phyloP scores from a whole-genome alignment of 1,139 yeast species.

The Barnettozyma hawaiiensis region DNA sequence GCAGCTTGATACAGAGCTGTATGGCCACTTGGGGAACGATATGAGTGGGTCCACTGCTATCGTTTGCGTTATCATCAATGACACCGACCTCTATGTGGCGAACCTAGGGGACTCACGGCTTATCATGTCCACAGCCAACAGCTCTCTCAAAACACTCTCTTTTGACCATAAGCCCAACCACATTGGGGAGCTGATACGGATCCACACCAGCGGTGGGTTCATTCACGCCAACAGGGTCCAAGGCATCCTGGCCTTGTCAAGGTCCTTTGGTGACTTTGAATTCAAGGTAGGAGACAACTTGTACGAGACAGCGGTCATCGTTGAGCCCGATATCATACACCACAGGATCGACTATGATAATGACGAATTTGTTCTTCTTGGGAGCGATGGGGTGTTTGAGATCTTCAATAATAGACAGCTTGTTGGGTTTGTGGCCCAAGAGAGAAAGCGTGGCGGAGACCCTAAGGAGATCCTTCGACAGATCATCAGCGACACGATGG shows the following conservation, averaged over 20 bases:
- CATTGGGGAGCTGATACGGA: conserved; percentile 69
- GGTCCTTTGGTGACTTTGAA: conserved; percentile 75
- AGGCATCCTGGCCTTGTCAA: conserved; percentile 63
- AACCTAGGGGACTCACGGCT: conserved; percentile 76
- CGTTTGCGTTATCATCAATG: conserved; percentile 46
- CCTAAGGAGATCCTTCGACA: conserved; percentile 54
- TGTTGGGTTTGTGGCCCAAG: conserved; percentile 48
- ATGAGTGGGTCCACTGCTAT: conserved; percentile 66
- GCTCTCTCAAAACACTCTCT: conserved; percentile 55
- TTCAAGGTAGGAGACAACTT: conserved; percentile 40
- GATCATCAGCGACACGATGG: conserved; percentile 56
- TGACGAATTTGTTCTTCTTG: conserved; percentile 66
- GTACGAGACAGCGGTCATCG: conserved; percentile 45
- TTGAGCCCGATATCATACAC: conserved; percentile 62
- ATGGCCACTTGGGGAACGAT: conserved; percentile 32
- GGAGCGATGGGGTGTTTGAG: conserved; percentile 83
- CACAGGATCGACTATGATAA: conserved; percentile 38
- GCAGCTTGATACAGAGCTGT: conserved; percentile 50
- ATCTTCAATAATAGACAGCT: conserved; percentile 58
- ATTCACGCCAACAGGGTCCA: conserved; percentile 66
- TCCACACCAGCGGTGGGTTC: conserved; percentile 69
- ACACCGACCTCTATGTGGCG: conserved; percentile 45
- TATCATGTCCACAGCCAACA: conserved; percentile 41
- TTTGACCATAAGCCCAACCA: conserved; percentile 75
- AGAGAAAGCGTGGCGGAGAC: conserved; percentile 51